Base-by-base conservation (phyloP, 2,329 filamentous ascomycete genomes). In the Colletotrichum sp. region DNA sequence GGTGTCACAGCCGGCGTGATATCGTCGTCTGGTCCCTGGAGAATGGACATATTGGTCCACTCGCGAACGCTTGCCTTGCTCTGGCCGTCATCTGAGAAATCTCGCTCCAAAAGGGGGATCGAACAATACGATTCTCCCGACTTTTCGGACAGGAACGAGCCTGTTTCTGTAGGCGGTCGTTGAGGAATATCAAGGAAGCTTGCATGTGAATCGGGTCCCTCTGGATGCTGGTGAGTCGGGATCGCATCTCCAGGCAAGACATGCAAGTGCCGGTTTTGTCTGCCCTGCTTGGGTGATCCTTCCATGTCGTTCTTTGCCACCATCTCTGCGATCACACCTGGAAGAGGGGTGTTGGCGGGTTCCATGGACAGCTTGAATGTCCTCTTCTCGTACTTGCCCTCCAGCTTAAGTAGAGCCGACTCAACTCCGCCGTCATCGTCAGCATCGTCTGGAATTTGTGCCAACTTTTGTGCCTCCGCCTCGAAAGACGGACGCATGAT, bases 391-490 rank as follows among this genome's bases (percentile, higher is more conserved):
- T 93, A 97, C 79, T 92, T 96, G 12, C 97, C 97, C 86, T 99
- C 97, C 1, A 99, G 89, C 81, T 99, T 99, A 80, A 96, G 86
- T 67, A 99, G 84, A 1, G 97, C 95, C n/a, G 96, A 96, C 82
- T 99, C 97, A 30, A 99, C 93, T 15, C 96, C 96, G 8, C 95
- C 95, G 81, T 98, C 95, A 62, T 94, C 93, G 76, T 93, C 90
- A 18, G 87, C 83, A 49, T 98, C 95, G 81, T 98, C 96, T 0
- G 96, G 95, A 30, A 99, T 95, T 71, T 95, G 93, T 3, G 96
- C 95, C 70, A 99, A 91, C 80, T 95, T 95, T 75, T 96, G 93
- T 2, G 98, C 95, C 80, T 98, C 96, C 4, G 91, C 93, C 83
- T 99, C 95, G 79, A 99, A 98, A 0, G 96, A 98, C 2, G 92